phyloP scores from a whole-genome alignment of 2,329 filamentous ascomycete species.

The Amauroascus verrucosus region DNA sequence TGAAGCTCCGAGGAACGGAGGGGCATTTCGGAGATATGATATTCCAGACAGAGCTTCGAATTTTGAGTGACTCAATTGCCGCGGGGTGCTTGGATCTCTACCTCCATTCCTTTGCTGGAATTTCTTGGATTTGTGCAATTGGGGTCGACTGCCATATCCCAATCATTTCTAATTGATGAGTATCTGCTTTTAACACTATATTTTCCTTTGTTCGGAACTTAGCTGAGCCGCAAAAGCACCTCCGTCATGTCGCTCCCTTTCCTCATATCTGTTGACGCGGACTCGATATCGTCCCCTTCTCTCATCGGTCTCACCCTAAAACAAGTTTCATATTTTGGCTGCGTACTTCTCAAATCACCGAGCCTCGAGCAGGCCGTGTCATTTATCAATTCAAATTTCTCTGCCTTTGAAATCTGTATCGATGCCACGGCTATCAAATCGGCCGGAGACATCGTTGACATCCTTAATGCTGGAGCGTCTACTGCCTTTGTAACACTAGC shows the following conservation, averaged over 20 bases:
- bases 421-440: conserved; percentile 62
- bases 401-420: conserved; percentile 55
- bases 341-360: conserved; percentile 46
- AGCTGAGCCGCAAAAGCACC: neutral
- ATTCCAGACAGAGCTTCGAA: neutral
- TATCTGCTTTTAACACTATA: neutral
- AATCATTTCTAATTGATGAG: neutral
- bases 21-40: neutral
- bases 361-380: conserved; percentile 31
- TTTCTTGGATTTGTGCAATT: neutral
- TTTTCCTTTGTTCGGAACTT: neutral
- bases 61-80: neutral
- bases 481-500: conserved; percentile 71
- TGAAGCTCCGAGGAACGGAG: neutral
- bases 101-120: neutral
- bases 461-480: conserved; percentile 75
- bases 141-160: neutral
- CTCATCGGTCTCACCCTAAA: conserved; percentile 43
- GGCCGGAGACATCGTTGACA: conserved; percentile 61
- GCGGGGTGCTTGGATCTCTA: neutral
- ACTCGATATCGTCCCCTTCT: conserved; percentile 30
- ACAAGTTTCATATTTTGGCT: conserved; percentile 49
- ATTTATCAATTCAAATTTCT: conserved; percentile 49
- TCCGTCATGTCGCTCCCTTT: conserved; percentile 34
- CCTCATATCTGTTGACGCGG: conserved; percentile 33